Base-by-base conservation (phyloP, 208 protist genomes). In the Trypanosoma conorhini region DNA sequence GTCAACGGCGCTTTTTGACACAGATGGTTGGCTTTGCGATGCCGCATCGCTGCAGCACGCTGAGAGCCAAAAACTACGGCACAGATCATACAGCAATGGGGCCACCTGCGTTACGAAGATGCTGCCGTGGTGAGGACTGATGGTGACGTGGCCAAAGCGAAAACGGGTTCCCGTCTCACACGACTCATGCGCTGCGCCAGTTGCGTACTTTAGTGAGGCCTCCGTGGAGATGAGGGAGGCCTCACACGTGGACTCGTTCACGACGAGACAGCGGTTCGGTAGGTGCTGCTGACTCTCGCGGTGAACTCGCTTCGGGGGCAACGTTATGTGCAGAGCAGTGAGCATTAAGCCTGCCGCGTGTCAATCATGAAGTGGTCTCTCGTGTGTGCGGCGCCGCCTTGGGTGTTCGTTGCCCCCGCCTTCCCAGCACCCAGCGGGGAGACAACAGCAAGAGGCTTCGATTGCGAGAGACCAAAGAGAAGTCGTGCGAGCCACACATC, bases 81-180 rank as follows among this genome's bases (percentile, higher is more conserved):
- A 81, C 5, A 82, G 38, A 46, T 74, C 72, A 61, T 79, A 67
- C n/a, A 82, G 38, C 19, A 77, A 12, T n/a, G 77, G 77, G 35
- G 33, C 61, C 17, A 82, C 62, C n/a, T 70, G 77, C 4, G 50
- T 56, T 28, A 73, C 63, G 42, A 82, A 82, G 8, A 75, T 62
- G 31, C 63, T 71, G 0, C 54, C 64, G 50, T 82, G 70, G 59
- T 79, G 77, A 42, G 77, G 77, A 59, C 69, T 71, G 22, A 78
- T 69, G 28, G 70, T 30, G 24, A 82, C 51, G 46, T 74, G 66
- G 61, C 69, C 67, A 68, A 77, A 82, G 3, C 59, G 38, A 71
- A 82, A 74, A 28, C 40, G 66, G 10, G 60, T 58, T 24, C 63
- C 64, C 12, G 44, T 28, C 7, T 70, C 44, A 50, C 48, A 40